Conservation (phyloP, 106 monocot species). For the Dactylorhiza incarnata region DNA sequence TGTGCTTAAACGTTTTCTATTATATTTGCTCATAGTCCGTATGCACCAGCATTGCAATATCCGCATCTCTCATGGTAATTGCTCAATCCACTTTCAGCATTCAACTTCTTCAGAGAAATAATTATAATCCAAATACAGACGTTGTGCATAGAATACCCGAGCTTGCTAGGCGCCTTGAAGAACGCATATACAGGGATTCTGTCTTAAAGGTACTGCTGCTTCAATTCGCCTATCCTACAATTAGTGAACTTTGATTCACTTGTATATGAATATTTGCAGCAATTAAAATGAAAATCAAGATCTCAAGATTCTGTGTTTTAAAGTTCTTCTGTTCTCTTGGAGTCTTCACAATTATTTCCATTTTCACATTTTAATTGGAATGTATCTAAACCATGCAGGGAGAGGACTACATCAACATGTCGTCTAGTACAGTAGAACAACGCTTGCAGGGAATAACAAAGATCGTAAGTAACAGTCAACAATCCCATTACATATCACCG, state of each 20-base stretch:
- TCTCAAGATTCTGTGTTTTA: neutral
- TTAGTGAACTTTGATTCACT: neutral
- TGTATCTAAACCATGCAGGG: conserved; percentile 26
- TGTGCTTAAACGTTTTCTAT: neutral
- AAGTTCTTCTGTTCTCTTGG: neutral
- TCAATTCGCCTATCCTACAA: neutral
- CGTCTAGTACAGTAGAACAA: conserved; percentile 38
- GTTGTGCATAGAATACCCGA: conserved; percentile 42
- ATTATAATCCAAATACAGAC: conserved; percentile 12
- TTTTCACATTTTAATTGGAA: neutral
- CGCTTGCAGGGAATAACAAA: conserved; percentile 38
- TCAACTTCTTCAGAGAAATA: conserved; percentile 32
- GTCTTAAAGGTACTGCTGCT: conserved; percentile 34
- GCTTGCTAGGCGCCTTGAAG: conserved; percentile 47
- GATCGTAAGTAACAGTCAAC: conserved; percentile 27
- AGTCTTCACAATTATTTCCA: neutral
- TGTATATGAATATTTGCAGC: neutral
- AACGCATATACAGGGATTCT: conserved; percentile 35
- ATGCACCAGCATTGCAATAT: neutral
- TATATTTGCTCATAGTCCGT: neutral
- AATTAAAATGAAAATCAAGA: neutral
- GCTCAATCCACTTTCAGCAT: conserved; percentile 5
- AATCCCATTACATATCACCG: conserved; percentile 30
- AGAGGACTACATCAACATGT: conserved; percentile 56
- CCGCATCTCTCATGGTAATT: neutral